phyloP scores from a whole-genome alignment of 805 yeast species.

The Ogataea pilisensis region DNA sequence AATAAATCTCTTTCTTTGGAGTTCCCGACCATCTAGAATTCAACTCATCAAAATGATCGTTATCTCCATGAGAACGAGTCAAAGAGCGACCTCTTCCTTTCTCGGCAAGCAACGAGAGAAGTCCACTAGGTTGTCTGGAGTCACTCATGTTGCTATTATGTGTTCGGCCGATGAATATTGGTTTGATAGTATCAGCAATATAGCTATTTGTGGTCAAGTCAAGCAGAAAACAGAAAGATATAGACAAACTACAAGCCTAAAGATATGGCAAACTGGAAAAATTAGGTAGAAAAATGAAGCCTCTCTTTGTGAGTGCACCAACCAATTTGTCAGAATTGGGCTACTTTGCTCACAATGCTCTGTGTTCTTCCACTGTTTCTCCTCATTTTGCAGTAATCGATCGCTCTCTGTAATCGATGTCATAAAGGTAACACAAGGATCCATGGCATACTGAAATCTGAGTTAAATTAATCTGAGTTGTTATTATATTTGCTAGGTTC shows the following conservation, averaged over 20 bases:
- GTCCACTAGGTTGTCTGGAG: background rate
- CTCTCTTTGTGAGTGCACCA: no score
- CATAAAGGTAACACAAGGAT: no score
- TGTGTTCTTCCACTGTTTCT: no score
- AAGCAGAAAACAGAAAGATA: background rate
- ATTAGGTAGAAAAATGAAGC: no score
- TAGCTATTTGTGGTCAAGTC: no score
- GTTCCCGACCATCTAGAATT: slow-evolving; percentile 14
- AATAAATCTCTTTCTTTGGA: slow-evolving; percentile 7
- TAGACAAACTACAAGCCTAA: background rate
- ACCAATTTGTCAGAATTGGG: no score
- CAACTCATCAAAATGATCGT: background rate
- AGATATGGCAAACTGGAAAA: no score
- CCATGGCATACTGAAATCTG: no score
- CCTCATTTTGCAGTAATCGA: no score
- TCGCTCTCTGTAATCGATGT: no score
- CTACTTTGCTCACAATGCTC: no score
- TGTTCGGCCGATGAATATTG: background rate
- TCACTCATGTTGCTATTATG: background rate
- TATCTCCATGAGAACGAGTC: background rate
- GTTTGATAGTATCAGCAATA: no score
- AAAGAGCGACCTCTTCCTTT: background rate
- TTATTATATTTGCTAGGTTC: background rate
- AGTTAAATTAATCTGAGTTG: slow-evolving; percentile 1
- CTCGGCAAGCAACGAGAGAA: background rate